A percentile compares a stretch with the other conserved stretches of the same genome.
Conservation (phyloP, 1,284 basidiomycete genomes). For the Boletus sp. region DNA sequence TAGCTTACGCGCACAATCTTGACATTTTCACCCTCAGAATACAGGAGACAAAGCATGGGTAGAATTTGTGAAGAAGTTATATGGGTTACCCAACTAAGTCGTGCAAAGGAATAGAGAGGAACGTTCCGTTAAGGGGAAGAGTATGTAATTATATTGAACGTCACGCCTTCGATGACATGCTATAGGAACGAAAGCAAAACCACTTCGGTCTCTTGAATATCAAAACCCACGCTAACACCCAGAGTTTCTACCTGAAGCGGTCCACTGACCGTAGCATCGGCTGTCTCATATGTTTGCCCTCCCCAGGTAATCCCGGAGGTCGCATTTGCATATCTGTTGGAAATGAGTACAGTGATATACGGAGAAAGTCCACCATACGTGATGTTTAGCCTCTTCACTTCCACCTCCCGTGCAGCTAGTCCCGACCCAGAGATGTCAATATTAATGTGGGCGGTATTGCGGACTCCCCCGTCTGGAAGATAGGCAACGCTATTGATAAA, state of each 20-base stretch:
- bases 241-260: slow-evolving; percentile 35
- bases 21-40: slow-evolving; percentile 28
- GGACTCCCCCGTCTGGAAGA: slow-evolving; percentile 37
- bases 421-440: slow-evolving; percentile 36
- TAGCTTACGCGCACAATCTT: background rate
- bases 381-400: slow-evolving; percentile 47
- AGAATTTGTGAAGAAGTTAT: slow-evolving; percentile 26
- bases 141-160: background rate
- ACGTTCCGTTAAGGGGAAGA: background rate
- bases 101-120: background rate
- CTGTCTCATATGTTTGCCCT: slow-evolving; percentile 63
- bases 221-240: slow-evolving; percentile 43
- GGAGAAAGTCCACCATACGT: slow-evolving; percentile 33
- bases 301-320: slow-evolving; percentile 57
- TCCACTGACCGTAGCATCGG: slow-evolving; percentile 47
- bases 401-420: slow-evolving; percentile 25
- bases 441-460: slow-evolving; percentile 45
- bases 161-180: background rate
- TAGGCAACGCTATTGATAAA: slow-evolving; percentile 60
- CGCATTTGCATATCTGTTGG: slow-evolving; percentile 54
- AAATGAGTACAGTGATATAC: slow-evolving; percentile 1
- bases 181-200: slow-evolving; percentile 41
- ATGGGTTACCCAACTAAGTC: slow-evolving; percentile 20
- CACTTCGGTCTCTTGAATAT: slow-evolving; percentile 56
- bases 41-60: slow-evolving; percentile 34